Evolutionary conservation across 2,329 filamentous ascomycete species (phyloP), one percentile per base, ranked within the genome.

Genomic region (Stemphylium beticola): DNA sequence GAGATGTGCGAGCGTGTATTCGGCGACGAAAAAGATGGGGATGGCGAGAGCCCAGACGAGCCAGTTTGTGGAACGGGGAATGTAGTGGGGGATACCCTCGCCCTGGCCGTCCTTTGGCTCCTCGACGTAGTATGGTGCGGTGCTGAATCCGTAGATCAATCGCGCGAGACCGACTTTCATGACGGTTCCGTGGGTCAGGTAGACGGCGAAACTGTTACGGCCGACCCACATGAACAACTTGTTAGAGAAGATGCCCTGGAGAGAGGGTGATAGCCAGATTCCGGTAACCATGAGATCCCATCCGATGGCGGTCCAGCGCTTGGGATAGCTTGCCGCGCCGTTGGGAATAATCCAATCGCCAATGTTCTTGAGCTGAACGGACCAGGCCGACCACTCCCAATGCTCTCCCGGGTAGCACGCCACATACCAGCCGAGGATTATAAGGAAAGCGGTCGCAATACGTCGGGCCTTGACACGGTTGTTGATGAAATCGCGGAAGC

Each of bases 171-270:
- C 76, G 2, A 79, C 81, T 17, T 82, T 79, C 40, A 84, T 67
- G 14, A 84, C 75, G 0, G 81, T 83, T 41, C 82, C 82, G 65
- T 84, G 82, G 9, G 79, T 75, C 11, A 84, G 77, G 62, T 84
- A 84, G 4, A 84, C 81, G 20, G 82, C 81, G 55, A 84, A 84
- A 48, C 79, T 82, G 66, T 83, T 81, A 55, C 78, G 77, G n/a
- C 82, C 82, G 3, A 84, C 73, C 80, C 80, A 84, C 54, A 83
- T 78, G 32, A 84, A 78, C 2, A 81, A 60, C 24, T 77, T 76
- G 66, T 81, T 81, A 4, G 80, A 80, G 20, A 84, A 77, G 17
- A 82, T 74, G 22, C 75, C 74, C 60, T 83, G 81, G 7, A 82
- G 71, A 4, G 74, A 66, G 0, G 80, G 80, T 1, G 81, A 82